These are phyloP conservation scores for Talaromyces rugulosus DNA, from an alignment of 2,329 filamentous ascomycete genomes.

Conservation along the genomic window DNA sequence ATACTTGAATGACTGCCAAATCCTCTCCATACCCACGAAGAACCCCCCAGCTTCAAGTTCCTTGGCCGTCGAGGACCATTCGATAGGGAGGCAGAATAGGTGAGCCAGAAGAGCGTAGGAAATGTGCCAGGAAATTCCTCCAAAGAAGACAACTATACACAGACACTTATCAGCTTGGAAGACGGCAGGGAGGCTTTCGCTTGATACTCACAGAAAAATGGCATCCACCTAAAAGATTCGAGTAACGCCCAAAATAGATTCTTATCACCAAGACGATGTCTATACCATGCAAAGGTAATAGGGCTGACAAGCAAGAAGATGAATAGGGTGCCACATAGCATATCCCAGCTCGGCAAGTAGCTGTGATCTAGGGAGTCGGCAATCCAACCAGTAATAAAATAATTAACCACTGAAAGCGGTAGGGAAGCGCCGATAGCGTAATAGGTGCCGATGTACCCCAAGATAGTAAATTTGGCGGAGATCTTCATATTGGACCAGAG, in stretches of 20 bases:
- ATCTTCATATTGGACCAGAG: constrained; percentile 59
- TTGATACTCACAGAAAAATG: constrained; percentile 38
- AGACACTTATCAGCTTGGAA: not conserved
- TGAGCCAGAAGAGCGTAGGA: constrained; percentile 75
- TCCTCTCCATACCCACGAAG: constrained; percentile 76
- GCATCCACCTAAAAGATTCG: constrained; percentile 61
- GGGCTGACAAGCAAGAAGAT: constrained; percentile 14
- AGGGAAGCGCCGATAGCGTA: constrained; percentile 66
- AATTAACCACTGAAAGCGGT: constrained; percentile 63
- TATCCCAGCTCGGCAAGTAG: constrained; percentile 60
- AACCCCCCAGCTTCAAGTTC: constrained; percentile 72
- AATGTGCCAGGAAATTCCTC: constrained; percentile 66
- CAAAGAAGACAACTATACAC: constrained; percentile 66
- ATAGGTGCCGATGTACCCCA: constrained; percentile 68
- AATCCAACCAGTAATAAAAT: constrained; percentile 68
- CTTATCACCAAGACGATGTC: constrained; percentile 58
- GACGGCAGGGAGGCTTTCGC: not conserved
- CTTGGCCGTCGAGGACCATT: constrained; percentile 80
- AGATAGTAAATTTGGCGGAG: constrained; percentile 66
- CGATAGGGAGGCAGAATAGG: constrained; percentile 83
- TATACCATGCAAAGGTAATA: constrained; percentile 52
- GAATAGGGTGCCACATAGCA: constrained; percentile 10
- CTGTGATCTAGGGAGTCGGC: constrained; percentile 63
- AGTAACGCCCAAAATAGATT: constrained; percentile 47
- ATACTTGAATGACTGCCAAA: constrained; percentile 72